phyloP scores from a whole-genome alignment of 352 stramenopile genomes.

The Peronospora tabacina region DNA sequence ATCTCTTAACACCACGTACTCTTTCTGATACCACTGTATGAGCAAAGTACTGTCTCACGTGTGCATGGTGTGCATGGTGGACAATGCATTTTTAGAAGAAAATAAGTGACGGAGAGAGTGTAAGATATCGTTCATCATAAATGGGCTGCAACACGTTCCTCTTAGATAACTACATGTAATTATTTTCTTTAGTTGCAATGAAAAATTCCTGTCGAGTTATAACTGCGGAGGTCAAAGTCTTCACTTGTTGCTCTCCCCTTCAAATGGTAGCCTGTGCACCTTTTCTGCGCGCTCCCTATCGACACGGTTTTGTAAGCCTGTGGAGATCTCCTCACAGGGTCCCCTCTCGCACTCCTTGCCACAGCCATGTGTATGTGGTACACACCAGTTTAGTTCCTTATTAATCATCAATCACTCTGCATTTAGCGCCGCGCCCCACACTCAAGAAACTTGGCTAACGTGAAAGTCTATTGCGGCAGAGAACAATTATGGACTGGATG shows the following conservation, averaged over 20 bases:
- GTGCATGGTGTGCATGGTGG: background rate
- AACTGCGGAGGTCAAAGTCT: too few relatives aligned
- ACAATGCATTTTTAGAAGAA: background rate
- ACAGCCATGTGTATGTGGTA: slow-evolving; percentile 7
- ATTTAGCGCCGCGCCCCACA: slow-evolving; percentile 17
- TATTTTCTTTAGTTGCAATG: background rate
- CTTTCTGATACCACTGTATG: background rate
- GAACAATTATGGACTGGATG: slow-evolving; percentile 47
- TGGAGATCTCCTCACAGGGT: slow-evolving; percentile 20
- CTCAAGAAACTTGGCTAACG: background rate
- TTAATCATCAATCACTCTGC: slow-evolving; percentile 24
- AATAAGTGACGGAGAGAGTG: background rate
- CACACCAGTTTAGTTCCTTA: slow-evolving; percentile 14
- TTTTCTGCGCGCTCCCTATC: slow-evolving; percentile 5
- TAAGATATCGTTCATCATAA: background rate
- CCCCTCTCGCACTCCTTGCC: slow-evolving; percentile 14
- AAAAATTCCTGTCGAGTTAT: too few relatives aligned
- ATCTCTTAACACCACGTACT: slow-evolving; percentile 16
- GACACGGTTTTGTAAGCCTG: slow-evolving; percentile 12
- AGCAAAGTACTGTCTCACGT: slow-evolving; percentile 2
- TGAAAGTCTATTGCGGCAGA: slow-evolving; percentile 1
- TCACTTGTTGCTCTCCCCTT: slow-evolving; percentile 5
- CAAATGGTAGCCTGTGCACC: slow-evolving; percentile 6
- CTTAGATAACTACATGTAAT: background rate
- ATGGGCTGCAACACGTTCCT: background rate